Conservation (phyloP, 345 rosid species). For the Orychophragmus violaceus region DNA sequence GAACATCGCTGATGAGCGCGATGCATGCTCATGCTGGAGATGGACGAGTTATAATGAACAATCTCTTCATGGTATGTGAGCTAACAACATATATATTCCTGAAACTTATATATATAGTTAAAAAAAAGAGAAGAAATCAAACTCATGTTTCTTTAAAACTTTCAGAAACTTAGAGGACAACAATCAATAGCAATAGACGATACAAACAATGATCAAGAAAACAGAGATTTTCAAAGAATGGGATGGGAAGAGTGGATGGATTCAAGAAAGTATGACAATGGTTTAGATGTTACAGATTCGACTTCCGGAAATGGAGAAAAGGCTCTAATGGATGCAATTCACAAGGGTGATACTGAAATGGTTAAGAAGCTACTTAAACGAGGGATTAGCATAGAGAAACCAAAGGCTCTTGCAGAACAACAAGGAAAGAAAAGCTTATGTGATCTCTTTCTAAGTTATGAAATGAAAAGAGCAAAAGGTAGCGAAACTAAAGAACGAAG, state of each 20-base stretch:
- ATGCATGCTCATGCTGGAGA: conserved; percentile 55
- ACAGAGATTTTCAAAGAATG: conserved; percentile 22
- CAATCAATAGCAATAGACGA: conserved; percentile 36
- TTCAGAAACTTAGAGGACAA: conserved; percentile 53
- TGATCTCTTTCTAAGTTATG: conserved; percentile 45
- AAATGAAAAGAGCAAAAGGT: conserved; percentile 26
- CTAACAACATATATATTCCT: not conserved
- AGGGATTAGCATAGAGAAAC: conserved; percentile 42
- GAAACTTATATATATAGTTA: not conserved
- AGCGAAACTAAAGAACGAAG: not conserved
- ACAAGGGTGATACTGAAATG: conserved; percentile 49
- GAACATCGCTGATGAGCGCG: conserved; percentile 61
- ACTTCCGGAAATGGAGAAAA: conserved; percentile 35
- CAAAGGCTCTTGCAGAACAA: conserved; percentile 49
- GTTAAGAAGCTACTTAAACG: conserved; percentile 49
- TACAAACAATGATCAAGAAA: conserved; percentile 33
- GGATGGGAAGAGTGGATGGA: conserved; percentile 32
- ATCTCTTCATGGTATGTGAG: conserved; percentile 56
- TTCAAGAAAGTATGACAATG: conserved; percentile 22
- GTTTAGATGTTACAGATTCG: conserved; percentile 23
- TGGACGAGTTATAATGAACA: conserved; percentile 58
- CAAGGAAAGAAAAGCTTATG: conserved; percentile 40
- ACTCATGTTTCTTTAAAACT: conserved; percentile 24
- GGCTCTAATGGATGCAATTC: conserved; percentile 45
- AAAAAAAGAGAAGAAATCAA: not conserved